These are phyloP conservation scores for Botrytis hyacinthi DNA, from an alignment of 2,329 filamentous ascomycete genomes.

Conservation along the genomic window DNA sequence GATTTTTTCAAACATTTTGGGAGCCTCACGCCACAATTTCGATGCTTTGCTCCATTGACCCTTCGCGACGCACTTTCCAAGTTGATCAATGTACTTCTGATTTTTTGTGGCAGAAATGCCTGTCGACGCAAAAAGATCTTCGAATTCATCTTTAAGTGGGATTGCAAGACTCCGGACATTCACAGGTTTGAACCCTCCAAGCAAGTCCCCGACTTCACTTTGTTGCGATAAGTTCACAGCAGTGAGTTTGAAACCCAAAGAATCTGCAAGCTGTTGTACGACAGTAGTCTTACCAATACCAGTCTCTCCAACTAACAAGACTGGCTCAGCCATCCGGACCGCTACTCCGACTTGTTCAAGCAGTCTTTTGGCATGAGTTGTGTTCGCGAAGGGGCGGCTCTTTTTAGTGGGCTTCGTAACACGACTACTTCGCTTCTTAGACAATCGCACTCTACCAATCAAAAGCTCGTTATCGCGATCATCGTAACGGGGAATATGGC, in stretches of 20 bases:
- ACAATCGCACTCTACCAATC: slow-evolving; percentile 64
- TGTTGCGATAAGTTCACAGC: slow-evolving; percentile 97
- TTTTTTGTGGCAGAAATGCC: slow-evolving; percentile 86
- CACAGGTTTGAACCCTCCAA: slow-evolving; percentile 95
- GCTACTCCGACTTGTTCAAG: slow-evolving; percentile 87
- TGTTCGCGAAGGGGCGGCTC: slow-evolving; percentile 78
- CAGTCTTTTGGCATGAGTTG: slow-evolving; percentile 76
- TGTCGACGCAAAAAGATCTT: slow-evolving; percentile 80
- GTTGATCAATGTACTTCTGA: slow-evolving; percentile 76
- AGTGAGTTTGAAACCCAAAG: slow-evolving; percentile 80
- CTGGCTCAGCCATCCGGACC: slow-evolving; percentile 79
- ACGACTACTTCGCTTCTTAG: slow-evolving; percentile 47
- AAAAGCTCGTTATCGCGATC: slow-evolving; percentile 57
- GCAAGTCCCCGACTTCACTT: slow-evolving; percentile 91
- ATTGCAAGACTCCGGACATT: slow-evolving; percentile 84
- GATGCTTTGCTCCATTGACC: slow-evolving; percentile 85
- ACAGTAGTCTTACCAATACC: slow-evolving; percentile 98
- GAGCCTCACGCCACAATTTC: slow-evolving; percentile 83
- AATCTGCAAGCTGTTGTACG: slow-evolving; percentile 84
- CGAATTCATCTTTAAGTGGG: slow-evolving; percentile 90
- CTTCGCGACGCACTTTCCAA: slow-evolving; percentile 75
- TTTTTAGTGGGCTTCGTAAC: slow-evolving; percentile 51
- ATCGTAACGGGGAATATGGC: slow-evolving; percentile 69
- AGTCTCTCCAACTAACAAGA: slow-evolving; percentile 95
- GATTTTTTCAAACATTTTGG: slow-evolving; percentile 79